phyloP scores from a whole-genome alignment of 1,284 basidiomycete species.

The Inonotus obliquus region DNA sequence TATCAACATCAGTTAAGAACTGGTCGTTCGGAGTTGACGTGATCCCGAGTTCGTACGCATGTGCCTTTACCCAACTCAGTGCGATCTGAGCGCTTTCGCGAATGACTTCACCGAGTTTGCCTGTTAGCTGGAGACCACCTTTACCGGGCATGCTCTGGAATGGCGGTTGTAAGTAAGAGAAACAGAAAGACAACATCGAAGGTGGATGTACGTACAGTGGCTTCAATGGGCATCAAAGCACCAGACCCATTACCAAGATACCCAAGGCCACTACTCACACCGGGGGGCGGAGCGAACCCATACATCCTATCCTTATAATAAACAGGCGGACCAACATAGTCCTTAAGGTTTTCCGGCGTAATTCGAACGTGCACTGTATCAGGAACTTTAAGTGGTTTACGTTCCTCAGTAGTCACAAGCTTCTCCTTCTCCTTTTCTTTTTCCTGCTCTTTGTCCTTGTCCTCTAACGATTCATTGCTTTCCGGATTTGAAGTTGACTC shows the following conservation, averaged over 20 bases:
- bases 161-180: not conserved
- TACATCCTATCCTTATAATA: conserved; percentile 97
- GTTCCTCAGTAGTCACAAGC: conserved; percentile 70
- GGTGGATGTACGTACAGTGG: conserved; percentile 54
- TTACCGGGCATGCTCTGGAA: conserved; percentile 87
- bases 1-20: conserved; percentile 79
- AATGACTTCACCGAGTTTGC: conserved; percentile 97
- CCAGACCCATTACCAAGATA: conserved; percentile 96
- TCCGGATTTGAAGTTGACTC: conserved; percentile 18
- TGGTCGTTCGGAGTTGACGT: conserved; percentile 67
- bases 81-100: conserved; percentile 94
- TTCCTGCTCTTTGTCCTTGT: conserved; percentile 22
- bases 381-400: conserved; percentile 82
- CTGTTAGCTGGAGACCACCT: conserved; percentile 85
- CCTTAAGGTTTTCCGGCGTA: conserved; percentile 84
- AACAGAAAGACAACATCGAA: no score
- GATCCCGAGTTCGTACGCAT: conserved; percentile 87
- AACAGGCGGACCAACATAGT: conserved; percentile 94
- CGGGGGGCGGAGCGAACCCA: conserved; percentile 75
- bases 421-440: conserved; percentile 33
- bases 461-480: conserved; percentile 1
- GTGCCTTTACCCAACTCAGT: conserved; percentile 88
- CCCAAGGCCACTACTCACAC: conserved; percentile 91
- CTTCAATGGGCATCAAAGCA: conserved; percentile 96
- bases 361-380: conserved; percentile 77